These are phyloP conservation scores for Fraxinus pennsylvanica DNA, from an alignment of 257 asterid genomes.

Conservation along the genomic window DNA sequence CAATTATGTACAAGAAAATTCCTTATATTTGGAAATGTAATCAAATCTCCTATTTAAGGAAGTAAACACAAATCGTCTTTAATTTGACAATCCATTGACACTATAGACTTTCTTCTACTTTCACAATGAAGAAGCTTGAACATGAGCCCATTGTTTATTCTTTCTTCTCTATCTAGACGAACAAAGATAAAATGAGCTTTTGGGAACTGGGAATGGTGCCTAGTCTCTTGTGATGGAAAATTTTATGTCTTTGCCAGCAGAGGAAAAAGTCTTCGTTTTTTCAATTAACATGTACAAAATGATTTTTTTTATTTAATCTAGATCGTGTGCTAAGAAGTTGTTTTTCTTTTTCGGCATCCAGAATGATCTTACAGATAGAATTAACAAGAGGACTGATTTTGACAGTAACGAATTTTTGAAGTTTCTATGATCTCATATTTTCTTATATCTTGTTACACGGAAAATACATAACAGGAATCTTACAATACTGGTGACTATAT, in stretches of 20 bases:
- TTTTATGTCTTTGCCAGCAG: background rate
- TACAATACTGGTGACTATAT: constrained; percentile 55
- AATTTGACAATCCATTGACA: too few relatives aligned
- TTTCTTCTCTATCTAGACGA: background rate
- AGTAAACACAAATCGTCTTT: too few relatives aligned
- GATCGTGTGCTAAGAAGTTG: background rate
- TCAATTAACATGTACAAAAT: background rate
- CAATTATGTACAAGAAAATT: too few relatives aligned
- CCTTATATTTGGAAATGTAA: too few relatives aligned
- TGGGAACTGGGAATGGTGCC: background rate
- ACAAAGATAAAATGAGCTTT: background rate
- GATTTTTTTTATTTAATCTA: background rate
- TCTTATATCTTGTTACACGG: constrained; percentile 2
- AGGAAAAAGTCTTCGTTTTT: background rate
- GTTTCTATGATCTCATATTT: background rate
- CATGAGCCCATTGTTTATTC: background rate
- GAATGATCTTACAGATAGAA: background rate
- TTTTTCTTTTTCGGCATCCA: background rate
- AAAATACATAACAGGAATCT: constrained; percentile 41
- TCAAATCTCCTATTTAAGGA: too few relatives aligned
- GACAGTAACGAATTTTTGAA: background rate
- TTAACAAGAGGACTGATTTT: background rate
- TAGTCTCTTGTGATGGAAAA: background rate
- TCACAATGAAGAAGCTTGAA: background rate
- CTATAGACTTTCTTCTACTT: background rate